These are phyloP conservation scores for Kwoniella newhampshirensis DNA, from an alignment of 768 basidiomycete species.

Conservation along the genomic window DNA sequence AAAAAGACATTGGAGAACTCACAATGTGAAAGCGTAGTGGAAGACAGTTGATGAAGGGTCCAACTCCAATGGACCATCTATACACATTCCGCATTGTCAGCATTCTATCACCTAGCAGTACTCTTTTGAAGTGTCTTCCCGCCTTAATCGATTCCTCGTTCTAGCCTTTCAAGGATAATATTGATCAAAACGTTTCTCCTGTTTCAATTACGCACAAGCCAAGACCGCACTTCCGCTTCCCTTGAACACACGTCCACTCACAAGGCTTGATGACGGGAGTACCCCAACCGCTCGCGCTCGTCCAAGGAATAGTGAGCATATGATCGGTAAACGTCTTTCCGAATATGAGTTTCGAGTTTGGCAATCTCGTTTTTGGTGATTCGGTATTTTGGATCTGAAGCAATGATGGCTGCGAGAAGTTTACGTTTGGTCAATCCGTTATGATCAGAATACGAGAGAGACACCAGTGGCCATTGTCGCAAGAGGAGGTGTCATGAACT, in stretches of 20 bases:
- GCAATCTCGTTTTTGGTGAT: constrained; percentile 66
- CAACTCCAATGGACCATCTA: constrained; percentile 70
- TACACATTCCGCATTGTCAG: no score
- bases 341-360: constrained; percentile 70
- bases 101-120: no score
- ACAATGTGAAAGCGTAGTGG: constrained; percentile 86
- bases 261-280: constrained; percentile 79
- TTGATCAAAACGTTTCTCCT: no score
- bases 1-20: constrained; percentile 10
- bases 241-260: constrained; percentile 53
- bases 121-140: no score
- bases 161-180: no score
- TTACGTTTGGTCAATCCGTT: no score
- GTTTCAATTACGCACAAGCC: no score
- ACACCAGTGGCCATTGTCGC: no score
- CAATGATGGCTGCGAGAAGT: constrained; percentile 44
- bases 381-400: constrained; percentile 37
- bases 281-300: constrained; percentile 72
- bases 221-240: no score
- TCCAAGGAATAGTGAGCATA: constrained; percentile 80
- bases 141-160: no score
- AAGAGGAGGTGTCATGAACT: no score
- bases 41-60: constrained; percentile 81
- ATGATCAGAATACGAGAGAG: no score
- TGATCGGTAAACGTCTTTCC: constrained; percentile 82